phyloP scores from a whole-genome alignment of 2,329 filamentous ascomycete genomes.

The Ophiosphaerella herpotricha region DNA sequence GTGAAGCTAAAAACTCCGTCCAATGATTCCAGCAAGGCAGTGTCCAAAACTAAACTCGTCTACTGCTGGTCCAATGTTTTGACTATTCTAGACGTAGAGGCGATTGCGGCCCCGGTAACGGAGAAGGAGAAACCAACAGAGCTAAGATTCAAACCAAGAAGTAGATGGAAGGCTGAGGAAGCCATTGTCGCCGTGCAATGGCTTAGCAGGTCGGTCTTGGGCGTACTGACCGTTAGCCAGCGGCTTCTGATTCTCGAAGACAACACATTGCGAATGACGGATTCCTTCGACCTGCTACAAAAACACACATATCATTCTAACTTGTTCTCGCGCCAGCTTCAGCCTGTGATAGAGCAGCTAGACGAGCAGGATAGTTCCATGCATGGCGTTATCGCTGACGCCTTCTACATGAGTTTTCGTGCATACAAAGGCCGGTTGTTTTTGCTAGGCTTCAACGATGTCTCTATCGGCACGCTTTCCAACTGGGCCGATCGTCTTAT shows the following conservation, averaged over 20 bases:
- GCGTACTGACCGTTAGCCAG: conserved; percentile 91
- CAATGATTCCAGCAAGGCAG: conserved; percentile 66
- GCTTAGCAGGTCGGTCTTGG: conserved; percentile 90
- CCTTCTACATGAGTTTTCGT: conserved; percentile 97
- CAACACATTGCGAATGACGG: conserved; percentile 80
- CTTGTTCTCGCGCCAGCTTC: conserved; percentile 85
- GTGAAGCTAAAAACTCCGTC: conserved; percentile 85
- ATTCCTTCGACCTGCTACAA: conserved; percentile 88
- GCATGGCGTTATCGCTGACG: conserved; percentile 95
- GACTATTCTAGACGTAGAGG: conserved; percentile 86
- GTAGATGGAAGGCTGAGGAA: conserved; percentile 91
- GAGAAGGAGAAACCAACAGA: conserved; percentile 78
- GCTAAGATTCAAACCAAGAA: conserved; percentile 80
- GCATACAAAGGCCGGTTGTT: conserved; percentile 94
- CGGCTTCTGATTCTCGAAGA: conserved; percentile 92
- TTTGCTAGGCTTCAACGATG: conserved; percentile 88
- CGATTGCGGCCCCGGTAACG: conserved; percentile 59
- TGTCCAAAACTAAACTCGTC: conserved; percentile 83
- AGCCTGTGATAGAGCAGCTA: conserved; percentile 81
- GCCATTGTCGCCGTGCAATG: conserved; percentile 96
- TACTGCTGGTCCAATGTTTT: conserved; percentile 99
- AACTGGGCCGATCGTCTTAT: conserved; percentile 97
- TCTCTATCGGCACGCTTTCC: conserved; percentile 87
- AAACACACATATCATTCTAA: conserved; percentile 93
- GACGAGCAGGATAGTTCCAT: conserved; percentile 86